phyloP scores from a whole-genome alignment of 441 rosid genomes.

The Codiaeum variegatum region DNA sequence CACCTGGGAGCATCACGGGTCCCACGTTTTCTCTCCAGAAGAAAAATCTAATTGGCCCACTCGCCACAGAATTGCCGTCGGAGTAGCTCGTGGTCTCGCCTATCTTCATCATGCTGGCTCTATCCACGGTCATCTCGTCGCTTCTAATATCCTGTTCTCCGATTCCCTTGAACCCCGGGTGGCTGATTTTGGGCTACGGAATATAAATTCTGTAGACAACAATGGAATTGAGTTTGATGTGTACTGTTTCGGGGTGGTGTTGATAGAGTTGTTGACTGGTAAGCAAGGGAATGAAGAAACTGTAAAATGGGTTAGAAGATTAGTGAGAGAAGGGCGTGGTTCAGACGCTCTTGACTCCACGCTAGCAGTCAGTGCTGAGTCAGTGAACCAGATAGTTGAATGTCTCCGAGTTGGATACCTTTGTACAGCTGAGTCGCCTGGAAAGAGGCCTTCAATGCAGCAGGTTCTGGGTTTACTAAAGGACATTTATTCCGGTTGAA shows the following conservation, averaged over 20 bases:
- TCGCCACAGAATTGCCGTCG: conserved; percentile 77
- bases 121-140: conserved; percentile 69
- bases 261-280: conserved; percentile 72
- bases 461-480: conserved; percentile 87
- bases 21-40: conserved; percentile 35
- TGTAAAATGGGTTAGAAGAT: conserved; percentile 47
- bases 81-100: conserved; percentile 81
- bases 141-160: conserved; percentile 69
- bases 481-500: conserved; percentile 47
- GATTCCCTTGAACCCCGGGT: conserved; percentile 74
- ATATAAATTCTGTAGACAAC: conserved; percentile 21
- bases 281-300: conserved; percentile 49
- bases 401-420: conserved; percentile 72
- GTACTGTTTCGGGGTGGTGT: conserved; percentile 60
- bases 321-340: conserved; percentile 64
- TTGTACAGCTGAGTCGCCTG: conserved; percentile 77
- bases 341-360: conserved; percentile 58
- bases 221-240: conserved; percentile 40
- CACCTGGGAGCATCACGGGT: conserved; percentile 69
- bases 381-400: conserved; percentile 65
- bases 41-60: conserved; percentile 69
- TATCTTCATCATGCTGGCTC: conserved; percentile 84
- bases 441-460: conserved; percentile 84
- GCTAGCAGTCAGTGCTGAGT: conserved; percentile 42
- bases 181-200: conserved; percentile 60